These are phyloP conservation scores for Ganoderma sp. DNA, from an alignment of 1,284 basidiomycete genomes.

Conservation along the genomic window DNA sequence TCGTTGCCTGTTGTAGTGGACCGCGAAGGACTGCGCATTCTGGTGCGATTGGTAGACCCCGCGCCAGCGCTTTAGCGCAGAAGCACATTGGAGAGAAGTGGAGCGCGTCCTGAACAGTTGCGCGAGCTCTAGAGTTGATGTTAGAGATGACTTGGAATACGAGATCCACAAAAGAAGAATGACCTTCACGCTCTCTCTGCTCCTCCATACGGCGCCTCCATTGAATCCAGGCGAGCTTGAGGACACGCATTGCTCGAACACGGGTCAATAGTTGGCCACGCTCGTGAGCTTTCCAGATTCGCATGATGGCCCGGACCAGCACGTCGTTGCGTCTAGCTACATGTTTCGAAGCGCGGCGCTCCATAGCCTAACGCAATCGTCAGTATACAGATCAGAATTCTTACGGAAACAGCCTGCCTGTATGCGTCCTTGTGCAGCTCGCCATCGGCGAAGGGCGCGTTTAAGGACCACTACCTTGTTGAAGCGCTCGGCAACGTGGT, in stretches of 20 bases:
- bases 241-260: slow-evolving; percentile 53
- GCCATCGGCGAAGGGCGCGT: slow-evolving; percentile 59
- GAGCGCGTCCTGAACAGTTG: slow-evolving; percentile 56
- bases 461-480: slow-evolving; percentile 53
- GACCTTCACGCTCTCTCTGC: slow-evolving; percentile 55
- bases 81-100: slow-evolving; percentile 47
- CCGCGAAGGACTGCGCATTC: slow-evolving; percentile 58
- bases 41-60: slow-evolving; percentile 52
- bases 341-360: slow-evolving; percentile 63
- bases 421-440: slow-evolving; percentile 54
- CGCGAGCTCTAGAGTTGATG: slow-evolving; percentile 51
- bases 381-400: not conserved
- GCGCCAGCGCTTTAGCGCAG: slow-evolving; percentile 57
- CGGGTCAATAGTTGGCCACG: slow-evolving; percentile 66
- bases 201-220: slow-evolving; percentile 60
- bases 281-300: slow-evolving; percentile 78
- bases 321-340: slow-evolving; percentile 65
- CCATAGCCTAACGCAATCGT: slow-evolving; percentile 46
- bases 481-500: slow-evolving; percentile 51
- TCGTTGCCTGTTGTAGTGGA: slow-evolving; percentile 54
- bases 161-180: slow-evolving; percentile 9
- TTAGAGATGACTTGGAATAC: not conserved
- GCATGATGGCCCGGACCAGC: slow-evolving; percentile 65
- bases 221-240: slow-evolving; percentile 53
- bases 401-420: slow-evolving; percentile 48